Percentiles rank a stretch among this genome's conserved stretches.
Evolutionary conservation across 2,329 filamentous ascomycete genomes (phyloP).

Genomic region (Ascochyta clinopodiicola): DNA sequence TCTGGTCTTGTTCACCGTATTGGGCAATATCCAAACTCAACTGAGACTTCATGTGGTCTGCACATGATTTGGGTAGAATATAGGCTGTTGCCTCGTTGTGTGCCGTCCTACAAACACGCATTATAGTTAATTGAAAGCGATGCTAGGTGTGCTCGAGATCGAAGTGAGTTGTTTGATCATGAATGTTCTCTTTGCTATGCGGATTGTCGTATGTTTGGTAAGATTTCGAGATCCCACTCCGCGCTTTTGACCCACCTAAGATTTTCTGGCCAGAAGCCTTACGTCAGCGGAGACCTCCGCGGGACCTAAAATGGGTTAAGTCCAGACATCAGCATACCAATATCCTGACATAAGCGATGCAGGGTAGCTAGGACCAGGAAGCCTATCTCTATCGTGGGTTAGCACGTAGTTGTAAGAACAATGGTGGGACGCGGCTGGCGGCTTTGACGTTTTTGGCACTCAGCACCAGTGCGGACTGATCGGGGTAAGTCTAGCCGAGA

Average conservation of each 20-base stretch:
- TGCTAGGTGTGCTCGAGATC: not conserved
- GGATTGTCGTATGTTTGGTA: not conserved
- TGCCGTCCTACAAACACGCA: not conserved
- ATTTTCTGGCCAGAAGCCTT: not conserved
- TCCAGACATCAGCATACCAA: not conserved
- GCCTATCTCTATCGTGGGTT: not conserved
- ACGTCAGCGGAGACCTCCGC: not conserved
- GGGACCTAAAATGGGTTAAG: not conserved
- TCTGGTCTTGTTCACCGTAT: not conserved
- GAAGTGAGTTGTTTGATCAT: not conserved
- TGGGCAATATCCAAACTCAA: not conserved
- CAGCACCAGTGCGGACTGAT: not conserved
- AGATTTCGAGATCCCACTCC: not conserved
- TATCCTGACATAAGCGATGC: not conserved
- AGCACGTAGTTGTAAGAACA: not conserved
- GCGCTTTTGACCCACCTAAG: not conserved
- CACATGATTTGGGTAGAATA: no score
- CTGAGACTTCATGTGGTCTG: no score
- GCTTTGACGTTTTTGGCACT: not conserved
- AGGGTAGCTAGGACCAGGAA: not conserved
- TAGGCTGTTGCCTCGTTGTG: no score
- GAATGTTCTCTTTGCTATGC: not conserved
- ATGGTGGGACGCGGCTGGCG: not conserved
- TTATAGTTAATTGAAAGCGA: not conserved
- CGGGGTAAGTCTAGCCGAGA: constrained; percentile 7